A percentile compares a stretch with the other conserved stretches of the same genome.
phyloP scores from a whole-genome alignment of 2,329 filamentous ascomycete species.

The Acephala macrosclerotiorum region DNA sequence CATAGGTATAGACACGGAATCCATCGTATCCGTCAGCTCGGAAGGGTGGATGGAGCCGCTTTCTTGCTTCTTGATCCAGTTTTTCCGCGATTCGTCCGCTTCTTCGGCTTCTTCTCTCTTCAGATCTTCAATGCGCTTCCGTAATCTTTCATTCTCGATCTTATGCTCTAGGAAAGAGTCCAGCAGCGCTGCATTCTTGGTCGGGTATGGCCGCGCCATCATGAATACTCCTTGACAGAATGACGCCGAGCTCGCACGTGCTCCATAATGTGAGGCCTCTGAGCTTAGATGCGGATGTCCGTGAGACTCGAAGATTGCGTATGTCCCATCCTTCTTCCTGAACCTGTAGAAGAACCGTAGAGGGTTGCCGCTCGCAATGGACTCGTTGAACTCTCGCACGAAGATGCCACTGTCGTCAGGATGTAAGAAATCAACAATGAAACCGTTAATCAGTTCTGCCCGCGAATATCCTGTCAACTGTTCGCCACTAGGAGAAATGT shows the following conservation, averaged over 20 bases:
- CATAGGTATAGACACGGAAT: constrained; percentile 39
- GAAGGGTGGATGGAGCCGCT: constrained; percentile 58
- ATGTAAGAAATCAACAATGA: constrained; percentile 85
- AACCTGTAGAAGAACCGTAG: constrained; percentile 89
- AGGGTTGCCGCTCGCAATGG: constrained; percentile 80
- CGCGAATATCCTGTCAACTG: constrained; percentile 77
- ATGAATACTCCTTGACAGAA: constrained; percentile 93
- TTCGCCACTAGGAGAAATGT: constrained; percentile 82
- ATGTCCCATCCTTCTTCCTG: constrained; percentile 75
- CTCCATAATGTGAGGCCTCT: constrained; percentile 65
- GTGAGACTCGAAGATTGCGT: constrained; percentile 86
- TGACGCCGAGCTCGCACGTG: constrained; percentile 68
- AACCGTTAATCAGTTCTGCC: constrained; percentile 74
- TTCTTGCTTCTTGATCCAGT: constrained; percentile 66
- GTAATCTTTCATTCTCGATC: constrained; percentile 90
- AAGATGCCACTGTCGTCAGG: constrained; percentile 85
- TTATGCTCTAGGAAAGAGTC: constrained; percentile 97
- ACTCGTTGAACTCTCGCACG: constrained; percentile 87
- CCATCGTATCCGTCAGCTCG: constrained; percentile 49
- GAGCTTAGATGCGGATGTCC: constrained; percentile 88
- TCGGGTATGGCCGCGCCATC: constrained; percentile 90
- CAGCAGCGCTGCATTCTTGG: constrained; percentile 82
- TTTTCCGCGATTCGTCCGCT: constrained; percentile 68
- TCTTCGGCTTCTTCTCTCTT: constrained; percentile 87
- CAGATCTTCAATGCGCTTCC: constrained; percentile 83